Evolutionary conservation across 306 rosid species (phyloP).

Genomic region (Carpinus viminea): DNA sequence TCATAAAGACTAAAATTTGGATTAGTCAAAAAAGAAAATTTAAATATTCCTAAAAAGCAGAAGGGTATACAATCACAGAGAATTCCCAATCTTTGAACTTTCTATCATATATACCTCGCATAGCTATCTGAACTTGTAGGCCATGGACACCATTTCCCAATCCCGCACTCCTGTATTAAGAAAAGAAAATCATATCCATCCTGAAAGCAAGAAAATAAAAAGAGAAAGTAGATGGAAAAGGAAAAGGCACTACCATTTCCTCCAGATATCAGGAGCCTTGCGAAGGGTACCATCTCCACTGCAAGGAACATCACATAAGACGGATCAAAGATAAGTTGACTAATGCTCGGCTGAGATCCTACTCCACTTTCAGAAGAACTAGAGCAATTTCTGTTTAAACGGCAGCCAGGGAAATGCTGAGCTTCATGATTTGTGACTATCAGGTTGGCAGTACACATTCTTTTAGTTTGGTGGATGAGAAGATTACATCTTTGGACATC

Average conservation of each 20-base stretch:
- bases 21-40: conserved; percentile 5
- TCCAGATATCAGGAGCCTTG: conserved; percentile 99
- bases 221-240: conserved; percentile 17
- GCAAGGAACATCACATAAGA: conserved; percentile 96
- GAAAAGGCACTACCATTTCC: conserved; percentile 75
- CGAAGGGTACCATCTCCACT: conserved; percentile 99
- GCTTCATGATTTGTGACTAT: conserved; percentile 98
- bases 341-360: conserved; percentile 37
- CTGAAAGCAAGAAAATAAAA: neutral
- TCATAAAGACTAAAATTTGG: neutral
- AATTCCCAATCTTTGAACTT: neutral
- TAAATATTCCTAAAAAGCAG: conserved; percentile 7
- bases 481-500: conserved; percentile 98
- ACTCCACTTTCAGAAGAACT: conserved; percentile 28
- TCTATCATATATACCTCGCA: conserved; percentile 55
- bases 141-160: conserved; percentile 83
- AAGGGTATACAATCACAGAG: conserved; percentile 1
- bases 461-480: conserved; percentile 97
- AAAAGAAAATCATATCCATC: conserved; percentile 21
- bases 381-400: conserved; percentile 44
- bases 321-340: conserved; percentile 82
- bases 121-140: conserved; percentile 89
- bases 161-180: conserved; percentile 73
- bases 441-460: conserved; percentile 98
- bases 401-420: conserved; percentile 96